phyloP scores from a whole-genome alignment of 78 protist genomes.

The Diacronema lutheri region DNA sequence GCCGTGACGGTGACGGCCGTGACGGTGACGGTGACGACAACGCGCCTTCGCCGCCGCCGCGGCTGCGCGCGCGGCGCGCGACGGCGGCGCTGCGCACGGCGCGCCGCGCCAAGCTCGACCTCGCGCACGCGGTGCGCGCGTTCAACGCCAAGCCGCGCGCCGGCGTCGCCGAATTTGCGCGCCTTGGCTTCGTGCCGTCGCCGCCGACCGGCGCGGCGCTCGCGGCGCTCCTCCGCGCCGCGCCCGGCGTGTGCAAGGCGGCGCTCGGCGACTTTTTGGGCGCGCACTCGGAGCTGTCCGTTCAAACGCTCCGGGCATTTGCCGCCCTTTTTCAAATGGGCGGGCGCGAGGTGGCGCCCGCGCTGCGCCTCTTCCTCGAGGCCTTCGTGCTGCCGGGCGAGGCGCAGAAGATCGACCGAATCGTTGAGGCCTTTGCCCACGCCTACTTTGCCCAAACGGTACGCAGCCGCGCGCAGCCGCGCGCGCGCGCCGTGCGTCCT shows the following conservation, averaged over 20 bases:
- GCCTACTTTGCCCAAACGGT: neutral
- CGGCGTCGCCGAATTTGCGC: too few species aligned
- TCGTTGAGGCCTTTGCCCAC: conserved; percentile 63
- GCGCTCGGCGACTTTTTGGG: conserved; percentile 54
- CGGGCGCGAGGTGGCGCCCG: conserved; percentile 25
- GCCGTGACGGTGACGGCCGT: too few species aligned
- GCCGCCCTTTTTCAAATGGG: conserved; percentile 25
- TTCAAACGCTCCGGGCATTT: neutral
- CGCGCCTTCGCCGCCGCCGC: too few species aligned
- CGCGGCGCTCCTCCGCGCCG: conserved; percentile 24
- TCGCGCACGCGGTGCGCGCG: too few species aligned
- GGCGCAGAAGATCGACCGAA: conserved; percentile 80
- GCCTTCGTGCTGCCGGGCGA: conserved; percentile 76
- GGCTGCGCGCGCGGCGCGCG: too few species aligned
- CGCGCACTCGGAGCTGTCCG: neutral
- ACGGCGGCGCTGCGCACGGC: too few species aligned
- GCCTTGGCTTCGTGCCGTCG: too few species aligned
- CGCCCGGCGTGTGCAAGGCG: conserved; percentile 35
- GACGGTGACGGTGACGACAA: too few species aligned
- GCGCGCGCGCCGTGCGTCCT: neutral
- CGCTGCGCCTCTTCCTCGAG: conserved; percentile 41
- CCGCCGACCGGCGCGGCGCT: neutral
- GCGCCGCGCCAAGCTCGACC: too few species aligned
- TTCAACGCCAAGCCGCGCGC: too few species aligned
- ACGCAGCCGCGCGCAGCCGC: neutral